A percentile compares a stretch with the other conserved stretches of the same genome.
phyloP scores from a whole-genome alignment of 2,329 filamentous ascomycete species.

The Beauveria pseudobassiana region DNA sequence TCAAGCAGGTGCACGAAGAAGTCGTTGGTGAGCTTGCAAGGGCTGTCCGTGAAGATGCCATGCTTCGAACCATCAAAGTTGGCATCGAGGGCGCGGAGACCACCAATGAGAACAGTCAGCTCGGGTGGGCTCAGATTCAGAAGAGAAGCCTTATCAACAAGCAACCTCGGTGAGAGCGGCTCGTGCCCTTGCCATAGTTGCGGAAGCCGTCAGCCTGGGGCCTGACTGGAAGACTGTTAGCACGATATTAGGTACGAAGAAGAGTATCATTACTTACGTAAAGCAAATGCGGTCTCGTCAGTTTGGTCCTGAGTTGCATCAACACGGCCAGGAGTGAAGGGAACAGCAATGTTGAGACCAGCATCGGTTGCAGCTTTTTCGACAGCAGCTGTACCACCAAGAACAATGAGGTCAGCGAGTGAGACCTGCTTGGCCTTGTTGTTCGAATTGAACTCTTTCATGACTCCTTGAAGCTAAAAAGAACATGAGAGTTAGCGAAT shows the following conservation, averaged over 20 bases:
- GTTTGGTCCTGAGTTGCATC: conserved; percentile 69
- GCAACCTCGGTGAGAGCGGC: conserved; percentile 56
- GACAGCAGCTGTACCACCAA: conserved; percentile 62
- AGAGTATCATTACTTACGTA: conserved; percentile 26
- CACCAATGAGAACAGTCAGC: conserved; percentile 63
- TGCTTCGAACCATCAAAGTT: conserved; percentile 64
- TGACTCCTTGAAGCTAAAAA: conserved; percentile 1
- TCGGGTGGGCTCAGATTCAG: conserved; percentile 65
- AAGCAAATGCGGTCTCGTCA: conserved; percentile 53
- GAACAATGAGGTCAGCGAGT: conserved; percentile 67
- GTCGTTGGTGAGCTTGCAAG: conserved; percentile 67
- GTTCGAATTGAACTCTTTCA: conserved; percentile 29
- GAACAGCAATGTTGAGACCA: conserved; percentile 47
- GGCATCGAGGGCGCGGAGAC: conserved; percentile 59
- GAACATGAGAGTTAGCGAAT: background rate
- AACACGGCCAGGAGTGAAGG: conserved; percentile 64
- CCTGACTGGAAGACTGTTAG: conserved; percentile 36
- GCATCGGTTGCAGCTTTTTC: conserved; percentile 58
- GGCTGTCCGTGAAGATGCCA: conserved; percentile 61
- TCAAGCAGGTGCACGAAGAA: conserved; percentile 77
- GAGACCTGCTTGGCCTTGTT: conserved; percentile 62
- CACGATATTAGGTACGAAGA: too few species aligned
- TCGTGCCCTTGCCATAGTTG: conserved; percentile 61
- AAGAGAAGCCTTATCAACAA: conserved; percentile 65
- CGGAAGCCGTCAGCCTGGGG: conserved; percentile 70